Percentiles rank a stretch among this genome's conserved stretches.
Conservation (phyloP, 2,329 filamentous ascomycete genomes). For the Neophaeococcomyces aloes region DNA sequence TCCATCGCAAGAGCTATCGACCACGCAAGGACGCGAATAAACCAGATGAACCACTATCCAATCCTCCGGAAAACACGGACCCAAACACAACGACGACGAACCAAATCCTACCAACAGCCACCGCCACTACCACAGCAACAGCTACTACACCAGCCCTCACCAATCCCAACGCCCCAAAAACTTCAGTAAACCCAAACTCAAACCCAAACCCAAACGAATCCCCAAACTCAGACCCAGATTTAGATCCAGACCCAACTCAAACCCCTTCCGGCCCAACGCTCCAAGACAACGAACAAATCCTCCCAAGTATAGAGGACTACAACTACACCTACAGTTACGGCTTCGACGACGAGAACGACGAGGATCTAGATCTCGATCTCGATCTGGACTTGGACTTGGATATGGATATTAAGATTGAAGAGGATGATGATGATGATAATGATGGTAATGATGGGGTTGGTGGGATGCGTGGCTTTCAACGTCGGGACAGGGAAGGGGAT, state of each 20-base stretch:
- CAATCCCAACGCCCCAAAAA: too few relatives aligned
- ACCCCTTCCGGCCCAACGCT: neutral
- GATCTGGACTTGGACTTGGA: too few relatives aligned
- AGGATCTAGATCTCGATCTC: slow-evolving; percentile 7
- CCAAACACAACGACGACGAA: slow-evolving; percentile 9
- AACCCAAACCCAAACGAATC: neutral
- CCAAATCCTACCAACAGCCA: too few relatives aligned
- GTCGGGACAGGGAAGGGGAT: too few relatives aligned
- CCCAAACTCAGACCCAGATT: too few relatives aligned
- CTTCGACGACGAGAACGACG: slow-evolving; percentile 11
- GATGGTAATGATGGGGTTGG: neutral
- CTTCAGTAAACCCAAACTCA: too few relatives aligned
- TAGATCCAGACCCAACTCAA: neutral
- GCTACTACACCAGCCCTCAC: too few relatives aligned
- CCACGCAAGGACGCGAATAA: neutral
- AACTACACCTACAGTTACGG: too few relatives aligned
- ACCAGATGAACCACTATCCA: neutral
- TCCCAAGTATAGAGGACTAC: slow-evolving; percentile 5
- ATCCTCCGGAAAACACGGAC: slow-evolving; percentile 7
- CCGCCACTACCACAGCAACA: neutral
- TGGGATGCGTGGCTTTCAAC: too few relatives aligned
- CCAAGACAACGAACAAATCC: neutral
- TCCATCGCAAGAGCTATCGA: neutral
- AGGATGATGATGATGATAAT: slow-evolving; percentile 9
- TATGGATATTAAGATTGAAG: slow-evolving; percentile 3